Base-by-base conservation (phyloP, 495 filamentous ascomycete species). In the Aspergillus saccharolyticus region DNA sequence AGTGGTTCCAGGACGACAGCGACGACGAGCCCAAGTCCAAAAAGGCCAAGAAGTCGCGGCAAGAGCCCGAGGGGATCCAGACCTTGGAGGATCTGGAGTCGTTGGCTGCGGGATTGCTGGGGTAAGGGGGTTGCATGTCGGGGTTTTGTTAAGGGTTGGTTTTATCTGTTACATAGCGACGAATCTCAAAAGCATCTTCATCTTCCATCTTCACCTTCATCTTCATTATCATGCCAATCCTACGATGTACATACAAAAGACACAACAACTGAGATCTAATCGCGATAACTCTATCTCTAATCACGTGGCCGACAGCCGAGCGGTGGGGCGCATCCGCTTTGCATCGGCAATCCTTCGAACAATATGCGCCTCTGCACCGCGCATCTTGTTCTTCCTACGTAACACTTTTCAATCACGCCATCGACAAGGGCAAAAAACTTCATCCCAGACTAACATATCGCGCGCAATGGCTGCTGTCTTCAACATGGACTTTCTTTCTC, bases 81-180 rank as follows among this genome's bases (percentile, higher is more conserved):
- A 96, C 87, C 21, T 70, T 96, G 74, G 89, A 93, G 64, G 90
- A 96, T 79, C 75, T 96, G 69, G 93, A 97, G 73, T 85, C 87
- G 53, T 65, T 96, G 80, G 93, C 93, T 61, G 83, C 87, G 60
- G 91, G 89, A 1, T 74, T 97, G 66, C 77, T 97, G 65, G 87
- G 81, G 52, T 75, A 55, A 68, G 62, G 42, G 53, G 30, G 44
- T 57, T 54, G 30, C 52, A 22, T 55, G 42, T 24, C 44, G 42
- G 24, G 46, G 20, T 22, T 52, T 20, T 55, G 4, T 33, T 39
- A 44, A 19, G 44, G 19, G 42, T 24, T 58, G 44, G 49, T 48
- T 60, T 50, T 53, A 21, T 50, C 52, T 44, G 39, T 57, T 52
- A 47, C 44, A 49, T 45, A 57, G 54, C 56, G 63, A 51, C 48